Evolutionary conservation across 129 eudicot genomes (phyloP).

Genomic region (Deinandra increscens): DNA sequence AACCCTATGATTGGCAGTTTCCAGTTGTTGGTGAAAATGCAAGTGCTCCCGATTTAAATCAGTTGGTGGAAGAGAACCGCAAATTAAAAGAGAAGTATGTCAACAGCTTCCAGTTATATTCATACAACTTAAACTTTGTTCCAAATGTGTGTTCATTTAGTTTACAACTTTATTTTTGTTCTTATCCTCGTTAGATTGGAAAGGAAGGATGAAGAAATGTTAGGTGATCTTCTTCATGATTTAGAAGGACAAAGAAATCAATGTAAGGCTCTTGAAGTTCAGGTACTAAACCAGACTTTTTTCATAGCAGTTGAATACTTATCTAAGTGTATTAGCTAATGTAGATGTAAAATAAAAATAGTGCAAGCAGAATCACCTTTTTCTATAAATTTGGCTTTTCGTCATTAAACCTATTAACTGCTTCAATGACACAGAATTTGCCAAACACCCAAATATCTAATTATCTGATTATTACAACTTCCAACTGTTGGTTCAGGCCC

Average conservation of each 20-base stretch:
- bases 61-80: conserved; percentile 61
- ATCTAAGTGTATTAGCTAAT: too few relatives aligned
- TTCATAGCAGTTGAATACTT: background rate
- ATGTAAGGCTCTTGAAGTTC: conserved; percentile 57
- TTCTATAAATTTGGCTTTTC: background rate
- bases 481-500: too few relatives aligned
- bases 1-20: conserved; percentile 40
- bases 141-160: background rate
- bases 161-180: background rate
- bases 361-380: background rate
- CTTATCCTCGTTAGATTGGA: conserved; percentile 41
- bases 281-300: conserved; percentile 40
- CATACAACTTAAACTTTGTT: conserved; percentile 11
- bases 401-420: background rate
- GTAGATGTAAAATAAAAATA: background rate
- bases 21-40: conserved; percentile 21
- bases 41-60: conserved; percentile 22
- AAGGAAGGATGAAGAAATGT: conserved; percentile 45
- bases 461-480: too few relatives aligned
- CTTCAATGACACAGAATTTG: background rate
- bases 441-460: background rate
- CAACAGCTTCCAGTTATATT: background rate
- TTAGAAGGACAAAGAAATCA: conserved; percentile 47
- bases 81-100: conserved; percentile 61
- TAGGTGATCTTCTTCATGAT: conserved; percentile 50